Evolutionary conservation across 169 alveolate species (phyloP).

Genomic region (Blepharisma undulans): DNA sequence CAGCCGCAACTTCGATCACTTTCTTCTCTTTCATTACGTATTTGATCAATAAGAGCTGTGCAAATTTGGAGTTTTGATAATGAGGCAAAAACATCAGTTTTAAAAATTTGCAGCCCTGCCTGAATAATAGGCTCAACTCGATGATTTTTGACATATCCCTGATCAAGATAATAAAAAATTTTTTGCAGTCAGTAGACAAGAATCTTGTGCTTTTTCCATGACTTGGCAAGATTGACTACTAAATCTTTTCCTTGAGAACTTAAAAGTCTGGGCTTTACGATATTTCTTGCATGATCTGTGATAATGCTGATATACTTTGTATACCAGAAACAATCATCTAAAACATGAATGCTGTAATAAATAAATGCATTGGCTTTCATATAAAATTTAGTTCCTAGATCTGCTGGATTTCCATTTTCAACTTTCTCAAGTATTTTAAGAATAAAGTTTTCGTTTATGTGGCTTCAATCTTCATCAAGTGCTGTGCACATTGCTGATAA

Average conservation of each 20-base stretch:
- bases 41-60: constrained; percentile 41
- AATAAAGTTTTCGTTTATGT: no score
- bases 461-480: no score
- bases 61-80: constrained; percentile 24
- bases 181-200: constrained; percentile 64
- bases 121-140: constrained; percentile 24
- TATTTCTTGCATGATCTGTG: constrained; percentile 31
- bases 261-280: constrained; percentile 33
- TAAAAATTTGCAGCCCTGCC: constrained; percentile 48
- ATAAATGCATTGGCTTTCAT: no score
- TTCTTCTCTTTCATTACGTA: constrained; percentile 46
- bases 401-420: no score
- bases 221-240: constrained; percentile 34
- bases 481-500: no score
- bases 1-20: constrained; percentile 40
- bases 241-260: constrained; percentile 41
- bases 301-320: constrained; percentile 48
- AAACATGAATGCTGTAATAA: no score
- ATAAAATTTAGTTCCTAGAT: no score
- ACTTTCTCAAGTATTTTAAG: no score
- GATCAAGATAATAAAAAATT: constrained; percentile 64
- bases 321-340: no score
- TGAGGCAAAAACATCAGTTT: constrained; percentile 42
- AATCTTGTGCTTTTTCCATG: constrained; percentile 59
- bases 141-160: constrained; percentile 52